These are phyloP conservation scores for Hypoxylon sp. DNA, from an alignment of 2,329 filamentous ascomycete species.

Conservation along the genomic window DNA sequence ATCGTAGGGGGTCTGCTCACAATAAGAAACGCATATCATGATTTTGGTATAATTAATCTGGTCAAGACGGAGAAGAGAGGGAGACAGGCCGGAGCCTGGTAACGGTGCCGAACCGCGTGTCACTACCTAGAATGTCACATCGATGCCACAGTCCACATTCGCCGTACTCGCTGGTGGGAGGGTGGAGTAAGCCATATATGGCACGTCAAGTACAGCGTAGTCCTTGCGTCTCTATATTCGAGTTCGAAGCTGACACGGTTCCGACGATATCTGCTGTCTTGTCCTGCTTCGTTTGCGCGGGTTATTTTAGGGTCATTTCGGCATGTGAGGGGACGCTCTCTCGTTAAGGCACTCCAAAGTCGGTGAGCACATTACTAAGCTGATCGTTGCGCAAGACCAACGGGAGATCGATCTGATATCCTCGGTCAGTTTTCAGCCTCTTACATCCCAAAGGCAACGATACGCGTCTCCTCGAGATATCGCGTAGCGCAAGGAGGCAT, in stretches of 20 bases:
- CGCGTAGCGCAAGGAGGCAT: neutral
- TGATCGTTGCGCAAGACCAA: neutral
- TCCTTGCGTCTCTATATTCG: neutral
- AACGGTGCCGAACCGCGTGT: slow-evolving; percentile 4
- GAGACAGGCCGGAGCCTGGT: neutral
- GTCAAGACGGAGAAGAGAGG: neutral
- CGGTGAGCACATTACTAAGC: neutral
- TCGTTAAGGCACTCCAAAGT: too few species aligned
- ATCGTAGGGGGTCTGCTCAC: too few species aligned
- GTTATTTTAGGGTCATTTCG: neutral
- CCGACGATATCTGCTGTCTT: neutral
- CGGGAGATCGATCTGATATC: neutral
- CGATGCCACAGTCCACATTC: slow-evolving; percentile 11
- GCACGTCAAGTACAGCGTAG: neutral
- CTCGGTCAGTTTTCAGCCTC: neutral
- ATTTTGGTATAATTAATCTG: neutral
- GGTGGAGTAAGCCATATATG: slow-evolving; percentile 25
- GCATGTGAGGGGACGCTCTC: neutral
- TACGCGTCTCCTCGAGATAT: neutral
- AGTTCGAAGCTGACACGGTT: neutral
- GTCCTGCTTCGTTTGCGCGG: neutral
- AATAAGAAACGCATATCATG: neutral
- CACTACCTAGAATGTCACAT: slow-evolving; percentile 6
- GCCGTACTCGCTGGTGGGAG: slow-evolving; percentile 10
- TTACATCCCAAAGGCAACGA: too few species aligned